Evolutionary conservation across 345 rosid genomes (phyloP).

Genomic region (Luvunga scandens): DNA sequence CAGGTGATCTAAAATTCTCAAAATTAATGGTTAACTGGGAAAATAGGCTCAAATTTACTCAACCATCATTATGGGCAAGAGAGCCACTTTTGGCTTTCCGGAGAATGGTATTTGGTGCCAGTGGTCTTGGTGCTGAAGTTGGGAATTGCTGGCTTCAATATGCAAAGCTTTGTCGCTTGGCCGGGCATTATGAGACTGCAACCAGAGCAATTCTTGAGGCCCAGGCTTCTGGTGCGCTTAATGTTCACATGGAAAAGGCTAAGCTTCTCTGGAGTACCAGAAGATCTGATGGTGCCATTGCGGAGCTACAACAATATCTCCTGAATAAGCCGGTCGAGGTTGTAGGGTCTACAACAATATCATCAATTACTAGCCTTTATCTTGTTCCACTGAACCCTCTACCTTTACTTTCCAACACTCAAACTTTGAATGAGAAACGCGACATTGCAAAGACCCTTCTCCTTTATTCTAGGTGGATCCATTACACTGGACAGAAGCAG

Average conservation of each 20-base stretch:
- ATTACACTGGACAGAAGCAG: constrained; percentile 88
- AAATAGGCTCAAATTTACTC: constrained; percentile 82
- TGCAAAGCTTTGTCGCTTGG: constrained; percentile 95
- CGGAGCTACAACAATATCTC: constrained; percentile 86
- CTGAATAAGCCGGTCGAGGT: constrained; percentile 83
- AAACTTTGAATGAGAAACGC: constrained; percentile 56
- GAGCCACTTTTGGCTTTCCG: constrained; percentile 93
- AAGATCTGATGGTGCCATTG: constrained; percentile 88
- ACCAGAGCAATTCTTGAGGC: constrained; percentile 92
- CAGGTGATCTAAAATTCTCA: constrained; percentile 52
- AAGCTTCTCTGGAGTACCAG: constrained; percentile 90
- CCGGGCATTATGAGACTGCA: constrained; percentile 96
- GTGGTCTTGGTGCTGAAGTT: constrained; percentile 82
- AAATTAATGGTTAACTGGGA: constrained; percentile 78
- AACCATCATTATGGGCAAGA: constrained; percentile 92
- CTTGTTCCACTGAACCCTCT: constrained; percentile 65
- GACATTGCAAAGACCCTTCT: constrained; percentile 91
- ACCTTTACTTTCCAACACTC: constrained; percentile 51
- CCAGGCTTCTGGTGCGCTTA: constrained; percentile 84
- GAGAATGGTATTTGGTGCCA: constrained; percentile 80
- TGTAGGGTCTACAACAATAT: constrained; percentile 67
- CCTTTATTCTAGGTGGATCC: constrained; percentile 90
- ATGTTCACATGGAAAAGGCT: constrained; percentile 93
- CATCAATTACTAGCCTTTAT: constrained; percentile 71
- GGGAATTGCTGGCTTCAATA: constrained; percentile 97